These are phyloP conservation scores for Typha latifolia DNA, from an alignment of 176 grass and related monocot species.

Conservation along the genomic window DNA sequence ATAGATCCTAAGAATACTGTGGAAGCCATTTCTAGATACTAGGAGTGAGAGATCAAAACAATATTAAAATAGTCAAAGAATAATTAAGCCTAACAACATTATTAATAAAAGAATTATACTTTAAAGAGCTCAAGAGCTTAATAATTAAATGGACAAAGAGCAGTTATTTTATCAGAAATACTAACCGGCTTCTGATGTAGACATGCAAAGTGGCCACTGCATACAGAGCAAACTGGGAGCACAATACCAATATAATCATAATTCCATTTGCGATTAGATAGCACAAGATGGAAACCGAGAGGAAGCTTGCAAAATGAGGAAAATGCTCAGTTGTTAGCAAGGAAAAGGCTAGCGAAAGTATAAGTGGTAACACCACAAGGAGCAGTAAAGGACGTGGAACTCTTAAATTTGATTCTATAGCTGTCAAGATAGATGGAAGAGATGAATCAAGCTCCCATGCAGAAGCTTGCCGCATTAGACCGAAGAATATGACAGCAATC, in stretches of 20 bases:
- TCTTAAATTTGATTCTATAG: slow-evolving; percentile 75
- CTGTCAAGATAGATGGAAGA: slow-evolving; percentile 72
- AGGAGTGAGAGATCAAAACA: too few species aligned
- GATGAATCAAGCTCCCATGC: slow-evolving; percentile 86
- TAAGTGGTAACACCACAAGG: slow-evolving; percentile 48
- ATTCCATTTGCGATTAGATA: slow-evolving; percentile 85
- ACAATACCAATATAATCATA: slow-evolving; percentile 58
- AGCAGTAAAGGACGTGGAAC: slow-evolving; percentile 45
- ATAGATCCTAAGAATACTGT: too few species aligned
- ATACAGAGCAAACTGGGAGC: slow-evolving; percentile 65
- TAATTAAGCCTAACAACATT: slow-evolving; percentile 6
- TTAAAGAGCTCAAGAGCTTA: background rate
- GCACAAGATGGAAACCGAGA: slow-evolving; percentile 51
- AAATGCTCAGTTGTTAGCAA: slow-evolving; percentile 31
- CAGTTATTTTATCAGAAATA: slow-evolving; percentile 1
- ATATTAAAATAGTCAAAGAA: background rate
- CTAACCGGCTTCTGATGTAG: slow-evolving; percentile 74
- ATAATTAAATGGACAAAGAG: slow-evolving; percentile 5
- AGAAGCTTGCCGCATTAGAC: slow-evolving; percentile 66
- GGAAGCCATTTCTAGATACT: too few species aligned
- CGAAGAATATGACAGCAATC: slow-evolving; percentile 71
- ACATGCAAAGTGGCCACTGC: slow-evolving; percentile 54
- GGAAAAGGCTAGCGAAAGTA: slow-evolving; percentile 43
- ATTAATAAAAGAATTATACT: slow-evolving; percentile 8
- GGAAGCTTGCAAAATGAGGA: slow-evolving; percentile 52